A percentile compares a stretch with the other conserved stretches of the same genome.
Evolutionary conservation across 257 asterid genomes (phyloP).

Genomic region (Solanum paucissectum): DNA sequence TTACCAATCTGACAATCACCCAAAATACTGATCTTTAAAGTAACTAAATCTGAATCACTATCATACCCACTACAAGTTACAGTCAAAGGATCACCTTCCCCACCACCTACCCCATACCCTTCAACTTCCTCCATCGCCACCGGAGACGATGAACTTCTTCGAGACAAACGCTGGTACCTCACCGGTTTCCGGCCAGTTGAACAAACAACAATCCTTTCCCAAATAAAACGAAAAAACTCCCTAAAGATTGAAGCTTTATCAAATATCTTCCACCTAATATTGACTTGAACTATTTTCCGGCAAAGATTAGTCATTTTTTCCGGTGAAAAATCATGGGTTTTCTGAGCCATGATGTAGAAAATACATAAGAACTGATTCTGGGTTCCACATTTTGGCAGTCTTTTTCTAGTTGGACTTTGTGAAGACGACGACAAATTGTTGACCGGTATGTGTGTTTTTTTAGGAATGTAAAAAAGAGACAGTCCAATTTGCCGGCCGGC

Average conservation of each 20-base stretch:
- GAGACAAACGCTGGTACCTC: slow-evolving; percentile 18
- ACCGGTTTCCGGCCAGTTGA: slow-evolving; percentile 30
- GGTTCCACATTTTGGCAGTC: slow-evolving; percentile 1
- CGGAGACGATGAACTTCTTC: background rate
- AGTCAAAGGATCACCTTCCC: slow-evolving; percentile 6
- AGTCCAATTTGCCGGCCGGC: slow-evolving; percentile 45
- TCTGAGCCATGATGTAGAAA: slow-evolving; percentile 14
- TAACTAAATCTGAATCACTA: slow-evolving; percentile 70
- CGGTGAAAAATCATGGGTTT: slow-evolving; percentile 19
- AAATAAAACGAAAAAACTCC: slow-evolving; percentile 39
- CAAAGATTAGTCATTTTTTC: slow-evolving; percentile 54
- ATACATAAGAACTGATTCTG: background rate
- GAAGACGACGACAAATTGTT: background rate
- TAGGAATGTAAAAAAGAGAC: background rate
- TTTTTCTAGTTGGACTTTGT: background rate
- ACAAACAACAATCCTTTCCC: slow-evolving; percentile 57
- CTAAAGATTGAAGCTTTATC: slow-evolving; percentile 41
- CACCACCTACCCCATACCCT: background rate
- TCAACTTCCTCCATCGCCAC: background rate
- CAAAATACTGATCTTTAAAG: slow-evolving; percentile 71
- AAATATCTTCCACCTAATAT: slow-evolving; percentile 48
- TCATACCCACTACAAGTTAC: slow-evolving; percentile 29
- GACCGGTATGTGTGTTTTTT: slow-evolving; percentile 5
- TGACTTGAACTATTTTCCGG: slow-evolving; percentile 52
- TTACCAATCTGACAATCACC: slow-evolving; percentile 94